A percentile compares a stretch with the other conserved stretches of the same genome.
Conservation (phyloP, 2,329 filamentous ascomycete species). For the Tolypocladium ovalisporum region DNA sequence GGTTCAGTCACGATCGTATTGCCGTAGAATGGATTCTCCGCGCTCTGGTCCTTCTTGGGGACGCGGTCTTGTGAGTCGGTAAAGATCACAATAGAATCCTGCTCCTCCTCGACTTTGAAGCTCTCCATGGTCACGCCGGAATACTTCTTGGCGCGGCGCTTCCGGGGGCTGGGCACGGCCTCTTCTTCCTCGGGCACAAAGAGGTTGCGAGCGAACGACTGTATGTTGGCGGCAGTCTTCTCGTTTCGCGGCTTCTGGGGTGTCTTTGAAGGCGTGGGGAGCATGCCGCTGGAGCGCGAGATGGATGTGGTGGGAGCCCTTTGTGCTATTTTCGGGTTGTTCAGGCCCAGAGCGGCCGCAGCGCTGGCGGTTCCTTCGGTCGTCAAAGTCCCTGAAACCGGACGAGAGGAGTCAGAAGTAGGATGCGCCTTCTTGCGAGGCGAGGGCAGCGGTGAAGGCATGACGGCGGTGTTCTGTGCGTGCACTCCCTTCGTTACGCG, state of each 20-base stretch:
- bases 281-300: conserved; percentile 39
- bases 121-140: conserved; percentile 43
- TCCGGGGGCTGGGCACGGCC: conserved; percentile 47
- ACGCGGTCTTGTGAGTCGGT: conserved; percentile 72
- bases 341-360: conserved; percentile 28
- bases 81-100: conserved; percentile 58
- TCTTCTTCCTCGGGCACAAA: conserved; percentile 51
- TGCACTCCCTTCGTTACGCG: conserved; percentile 20
- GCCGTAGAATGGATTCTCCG: conserved; percentile 63
- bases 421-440: conserved; percentile 41
- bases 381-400: conserved; percentile 32
- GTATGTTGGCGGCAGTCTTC: conserved; percentile 39
- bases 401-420: conserved; percentile 35
- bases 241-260: conserved; percentile 51
- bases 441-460: conserved; percentile 32
- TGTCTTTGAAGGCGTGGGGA: conserved; percentile 72
- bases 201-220: conserved; percentile 47
- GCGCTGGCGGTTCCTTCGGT: conserved; percentile 31
- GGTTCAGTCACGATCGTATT: conserved; percentile 27
- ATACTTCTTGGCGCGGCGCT: conserved; percentile 46
- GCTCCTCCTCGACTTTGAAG: conserved; percentile 45
- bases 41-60: conserved; percentile 53
- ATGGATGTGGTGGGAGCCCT: conserved; percentile 14
- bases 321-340: conserved; percentile 14
- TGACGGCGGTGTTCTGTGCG: conserved; percentile 16